These are phyloP conservation scores for Naegleria gruberi DNA, from an alignment of 208 protist genomes.

Conservation along the genomic window DNA sequence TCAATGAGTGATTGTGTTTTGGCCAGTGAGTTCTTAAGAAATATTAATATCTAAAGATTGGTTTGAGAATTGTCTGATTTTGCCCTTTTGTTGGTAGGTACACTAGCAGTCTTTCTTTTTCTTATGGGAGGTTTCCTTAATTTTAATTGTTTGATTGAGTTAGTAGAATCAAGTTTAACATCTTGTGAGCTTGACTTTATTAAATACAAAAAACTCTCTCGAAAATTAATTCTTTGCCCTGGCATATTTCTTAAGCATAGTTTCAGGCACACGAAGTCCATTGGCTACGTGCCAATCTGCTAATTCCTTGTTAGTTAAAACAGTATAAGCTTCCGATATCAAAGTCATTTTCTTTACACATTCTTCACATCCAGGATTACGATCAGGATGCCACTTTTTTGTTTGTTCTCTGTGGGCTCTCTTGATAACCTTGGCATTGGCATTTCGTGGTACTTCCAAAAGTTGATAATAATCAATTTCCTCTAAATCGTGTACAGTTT, in stretches of 20 bases:
- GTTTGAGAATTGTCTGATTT: too few species aligned
- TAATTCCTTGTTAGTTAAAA: background rate
- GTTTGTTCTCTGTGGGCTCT: background rate
- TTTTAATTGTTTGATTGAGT: too few species aligned
- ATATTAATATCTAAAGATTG: too few species aligned
- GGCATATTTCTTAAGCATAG: background rate
- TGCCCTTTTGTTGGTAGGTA: too few species aligned
- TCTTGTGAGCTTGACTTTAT: too few species aligned
- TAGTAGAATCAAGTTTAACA: too few species aligned
- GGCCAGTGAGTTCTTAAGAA: too few species aligned
- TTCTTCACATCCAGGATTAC: background rate
- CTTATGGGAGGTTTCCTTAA: too few species aligned
- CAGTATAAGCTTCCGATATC: background rate
- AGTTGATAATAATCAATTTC: conserved; percentile 14
- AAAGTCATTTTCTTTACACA: background rate
- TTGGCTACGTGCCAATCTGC: background rate
- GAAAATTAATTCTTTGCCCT: background rate
- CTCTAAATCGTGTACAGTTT: background rate
- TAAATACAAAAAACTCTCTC: too few species aligned
- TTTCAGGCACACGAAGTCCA: background rate
- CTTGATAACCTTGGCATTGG: background rate
- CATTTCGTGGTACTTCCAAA: background rate
- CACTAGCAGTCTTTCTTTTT: too few species aligned
- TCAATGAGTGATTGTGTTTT: too few species aligned
- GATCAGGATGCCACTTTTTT: conserved; percentile 3